Evolutionary conservation across 495 filamentous ascomycete genomes (phyloP).

Genomic region (Penicillium canariense): DNA sequence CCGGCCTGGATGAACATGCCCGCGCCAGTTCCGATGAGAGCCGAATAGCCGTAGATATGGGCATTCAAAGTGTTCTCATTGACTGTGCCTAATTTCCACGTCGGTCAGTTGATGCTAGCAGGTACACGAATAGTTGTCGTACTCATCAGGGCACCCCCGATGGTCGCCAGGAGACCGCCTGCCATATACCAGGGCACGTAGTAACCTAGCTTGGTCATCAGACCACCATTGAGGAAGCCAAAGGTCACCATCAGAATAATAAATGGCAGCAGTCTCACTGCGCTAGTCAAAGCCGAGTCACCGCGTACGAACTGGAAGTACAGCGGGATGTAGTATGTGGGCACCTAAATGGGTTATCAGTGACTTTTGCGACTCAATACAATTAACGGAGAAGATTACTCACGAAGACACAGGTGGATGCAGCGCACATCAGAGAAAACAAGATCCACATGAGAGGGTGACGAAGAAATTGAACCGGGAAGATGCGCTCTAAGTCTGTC

Average conservation of each 20-base stretch:
- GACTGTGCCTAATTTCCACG: slow-evolving; percentile 7
- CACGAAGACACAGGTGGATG: slow-evolving; percentile 17
- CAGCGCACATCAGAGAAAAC: slow-evolving; percentile 26
- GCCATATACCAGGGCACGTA: slow-evolving; percentile 61
- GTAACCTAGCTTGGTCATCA: slow-evolving; percentile 49
- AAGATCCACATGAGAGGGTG: slow-evolving; percentile 30
- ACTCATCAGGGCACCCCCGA: slow-evolving; percentile 54
- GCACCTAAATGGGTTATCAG: slow-evolving; percentile 8
- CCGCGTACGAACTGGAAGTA: slow-evolving; percentile 59
- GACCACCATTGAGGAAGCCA: slow-evolving; percentile 47
- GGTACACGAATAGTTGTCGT: slow-evolving; percentile 1
- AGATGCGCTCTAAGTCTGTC: slow-evolving; percentile 43
- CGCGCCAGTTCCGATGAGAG: slow-evolving; percentile 51
- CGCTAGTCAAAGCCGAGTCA: slow-evolving; percentile 49
- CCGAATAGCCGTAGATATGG: slow-evolving; percentile 19
- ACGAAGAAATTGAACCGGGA: slow-evolving; percentile 48
- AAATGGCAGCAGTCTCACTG: slow-evolving; percentile 58
- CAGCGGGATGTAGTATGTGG: slow-evolving; percentile 45
- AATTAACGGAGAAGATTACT: background rate
- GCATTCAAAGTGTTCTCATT: slow-evolving; percentile 1
- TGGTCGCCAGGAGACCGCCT: slow-evolving; percentile 44
- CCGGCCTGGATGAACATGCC: slow-evolving; percentile 52
- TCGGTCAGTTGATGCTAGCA: background rate
- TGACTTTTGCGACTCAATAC: background rate
- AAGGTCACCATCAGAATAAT: slow-evolving; percentile 48